Percentiles rank a stretch among this genome's conserved stretches.
Evolutionary conservation across 208 protist species (phyloP).

Genomic region (Strigomonas culicis): DNA sequence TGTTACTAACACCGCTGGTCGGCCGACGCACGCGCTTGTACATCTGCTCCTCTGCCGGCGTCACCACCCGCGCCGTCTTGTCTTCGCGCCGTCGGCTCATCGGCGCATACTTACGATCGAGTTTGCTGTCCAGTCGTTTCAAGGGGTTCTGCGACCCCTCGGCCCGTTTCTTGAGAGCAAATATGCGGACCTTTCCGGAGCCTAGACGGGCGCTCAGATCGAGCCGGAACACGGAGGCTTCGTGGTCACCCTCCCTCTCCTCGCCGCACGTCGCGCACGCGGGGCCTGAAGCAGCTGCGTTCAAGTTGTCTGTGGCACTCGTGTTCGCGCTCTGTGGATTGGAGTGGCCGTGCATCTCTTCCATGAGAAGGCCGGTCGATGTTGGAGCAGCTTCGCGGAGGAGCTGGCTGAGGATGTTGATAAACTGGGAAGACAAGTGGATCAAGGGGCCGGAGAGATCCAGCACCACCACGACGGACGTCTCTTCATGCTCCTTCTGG

Average conservation of each 20-base stretch:
- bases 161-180: conserved; percentile 18
- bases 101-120: conserved; percentile 2
- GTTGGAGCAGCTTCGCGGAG: conserved; percentile 23
- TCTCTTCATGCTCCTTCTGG: conserved; percentile 19
- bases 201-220: conserved; percentile 39
- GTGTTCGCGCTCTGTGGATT: neutral
- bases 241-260: neutral
- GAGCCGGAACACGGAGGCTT: conserved; percentile 3
- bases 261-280: neutral
- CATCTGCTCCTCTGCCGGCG: conserved; percentile 9
- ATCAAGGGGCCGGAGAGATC: conserved; percentile 68
- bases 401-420: conserved; percentile 64
- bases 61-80: conserved; percentile 10
- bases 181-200: conserved; percentile 24
- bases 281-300: too few species aligned
- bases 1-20: neutral
- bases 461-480: conserved; percentile 42
- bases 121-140: neutral
- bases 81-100: neutral
- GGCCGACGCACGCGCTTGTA: neutral
- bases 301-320: neutral
- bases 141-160: neutral
- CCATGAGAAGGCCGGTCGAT: neutral
- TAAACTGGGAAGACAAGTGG: conserved; percentile 52
- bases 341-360: too few species aligned